Percentiles rank a stretch among this genome's conserved stretches.
Conservation (phyloP, 75 land plant genomes). For the Picea glauca region DNA sequence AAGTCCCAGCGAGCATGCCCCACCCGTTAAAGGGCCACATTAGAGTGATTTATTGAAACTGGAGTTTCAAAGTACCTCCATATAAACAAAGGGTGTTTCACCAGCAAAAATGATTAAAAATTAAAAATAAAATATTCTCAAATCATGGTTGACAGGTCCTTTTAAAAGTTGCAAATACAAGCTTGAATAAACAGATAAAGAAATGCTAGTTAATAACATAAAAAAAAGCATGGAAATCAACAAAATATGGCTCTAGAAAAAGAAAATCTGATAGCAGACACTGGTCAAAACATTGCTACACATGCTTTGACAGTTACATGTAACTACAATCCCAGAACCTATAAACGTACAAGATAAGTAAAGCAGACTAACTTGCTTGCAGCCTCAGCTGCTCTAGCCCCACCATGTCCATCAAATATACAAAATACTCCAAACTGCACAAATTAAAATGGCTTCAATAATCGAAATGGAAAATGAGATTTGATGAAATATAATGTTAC, state of each 20-base stretch:
- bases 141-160: neutral
- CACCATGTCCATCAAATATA: conserved; percentile 99
- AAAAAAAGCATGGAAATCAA: neutral
- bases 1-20: too few relatives aligned
- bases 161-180: neutral
- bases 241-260: neutral
- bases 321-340: neutral
- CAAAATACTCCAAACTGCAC: conserved; percentile 91
- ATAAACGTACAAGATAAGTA: conserved; percentile 9
- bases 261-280: neutral
- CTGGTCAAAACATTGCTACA: neutral
- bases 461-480: neutral
- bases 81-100: too few relatives aligned
- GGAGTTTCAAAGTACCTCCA: too few relatives aligned
- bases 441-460: neutral
- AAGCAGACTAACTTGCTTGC: conserved; percentile 72
- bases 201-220: neutral
- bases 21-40: too few relatives aligned
- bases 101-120: too few relatives aligned
- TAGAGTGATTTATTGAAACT: too few relatives aligned
- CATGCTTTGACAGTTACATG: neutral
- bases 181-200: neutral
- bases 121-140: too few relatives aligned
- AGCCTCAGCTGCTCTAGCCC: conserved; percentile 75
- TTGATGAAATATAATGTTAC: neutral